Base-by-base conservation (phyloP, 768 basidiomycete species). In the Mycena amicta region DNA sequence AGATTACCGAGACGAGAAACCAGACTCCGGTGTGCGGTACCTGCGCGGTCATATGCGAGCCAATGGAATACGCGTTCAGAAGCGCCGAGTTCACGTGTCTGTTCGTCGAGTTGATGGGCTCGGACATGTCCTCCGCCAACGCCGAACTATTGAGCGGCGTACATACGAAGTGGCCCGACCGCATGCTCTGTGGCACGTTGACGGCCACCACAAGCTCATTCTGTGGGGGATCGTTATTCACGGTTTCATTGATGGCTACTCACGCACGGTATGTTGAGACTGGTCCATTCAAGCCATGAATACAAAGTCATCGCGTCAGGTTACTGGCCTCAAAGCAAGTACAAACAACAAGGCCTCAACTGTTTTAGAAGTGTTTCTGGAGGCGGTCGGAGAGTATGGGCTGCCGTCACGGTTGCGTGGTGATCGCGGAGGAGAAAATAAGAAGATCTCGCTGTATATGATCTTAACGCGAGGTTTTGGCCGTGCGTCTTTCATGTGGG, bases 181-280 rank as follows among this genome's bases (percentile, higher is more conserved):
- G 4, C 55, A 70, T 60, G 61, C 59, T 1, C 31, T 68, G 2
- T 71, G 69, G 70, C 70, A 71, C 28, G 16, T 68, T 4, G 68
- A 70, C 53, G 61, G 68, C 15, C 67, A 72, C 51, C 70, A 72
- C 49, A 71, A 68, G 41, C 54, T 72, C 1, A 70, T 70, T 31
- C 53, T 43, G 1, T 72, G 66, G 64, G 70, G 68, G 16, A 59
- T 71, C 55, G 65, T 71, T 12, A 67, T 71, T 23, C 70, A 72
- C 53, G 67, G 69, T 0, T 53, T 67, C 47, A 54, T 70, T 46
- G 71, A 75, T 61, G 74, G 74, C 0, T 72, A 67, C 57, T 66
- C 61, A 52, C 61, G 67, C 11, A 72, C 66, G 18, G 72, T 72
- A 47, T 23, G 64, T 59, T 37, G n/a, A n/a, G n/a, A 26, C 6